phyloP scores from a whole-genome alignment of 495 filamentous ascomycete species.

The Margaritispora aquatica region DNA sequence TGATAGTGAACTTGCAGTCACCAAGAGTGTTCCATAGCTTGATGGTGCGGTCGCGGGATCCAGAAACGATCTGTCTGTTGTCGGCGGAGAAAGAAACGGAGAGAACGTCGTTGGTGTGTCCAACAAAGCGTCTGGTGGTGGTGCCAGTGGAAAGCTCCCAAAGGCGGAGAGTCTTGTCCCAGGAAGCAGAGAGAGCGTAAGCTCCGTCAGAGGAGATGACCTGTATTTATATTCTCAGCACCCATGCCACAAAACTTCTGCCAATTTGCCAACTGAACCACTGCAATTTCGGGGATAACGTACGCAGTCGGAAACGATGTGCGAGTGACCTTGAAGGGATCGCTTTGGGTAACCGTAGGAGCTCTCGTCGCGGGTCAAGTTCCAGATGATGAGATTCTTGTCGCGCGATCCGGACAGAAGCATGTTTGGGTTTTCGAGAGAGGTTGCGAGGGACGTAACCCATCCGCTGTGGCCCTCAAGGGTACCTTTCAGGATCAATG shows the following conservation, averaged over 20 bases:
- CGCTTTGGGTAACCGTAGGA: slow-evolving; percentile 98
- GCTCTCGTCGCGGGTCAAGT: slow-evolving; percentile 97
- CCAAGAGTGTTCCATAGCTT: slow-evolving; percentile 99
- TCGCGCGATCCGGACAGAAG: slow-evolving; percentile 95
- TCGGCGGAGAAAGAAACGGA: slow-evolving; percentile 99
- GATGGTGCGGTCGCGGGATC: slow-evolving; percentile 95
- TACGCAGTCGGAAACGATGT: slow-evolving; percentile 99
- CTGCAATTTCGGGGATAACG: slow-evolving; percentile 30
- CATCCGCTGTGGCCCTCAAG: slow-evolving; percentile 91
- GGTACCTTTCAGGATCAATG: slow-evolving; percentile 94
- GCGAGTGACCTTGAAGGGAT: slow-evolving; percentile 95
- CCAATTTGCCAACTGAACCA: slow-evolving; percentile 4
- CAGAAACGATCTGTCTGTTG: slow-evolving; percentile 99
- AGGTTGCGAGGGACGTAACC: slow-evolving; percentile 89
- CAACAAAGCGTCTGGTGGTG: slow-evolving; percentile 96
- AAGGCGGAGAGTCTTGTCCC: slow-evolving; percentile 99
- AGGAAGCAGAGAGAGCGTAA: slow-evolving; percentile 97
- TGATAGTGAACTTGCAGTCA: slow-evolving; percentile 99
- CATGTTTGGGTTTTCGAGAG: slow-evolving; percentile 99
- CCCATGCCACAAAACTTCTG: slow-evolving; percentile 2
- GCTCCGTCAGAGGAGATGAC: slow-evolving; percentile 99
- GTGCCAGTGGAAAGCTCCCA: slow-evolving; percentile 97
- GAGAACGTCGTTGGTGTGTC: slow-evolving; percentile 98
- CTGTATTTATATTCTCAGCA: slow-evolving; percentile 43
- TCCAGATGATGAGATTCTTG: slow-evolving; percentile 99